Conservation (phyloP, 345 rosid genomes). For the Pugionium dolabratum region DNA sequence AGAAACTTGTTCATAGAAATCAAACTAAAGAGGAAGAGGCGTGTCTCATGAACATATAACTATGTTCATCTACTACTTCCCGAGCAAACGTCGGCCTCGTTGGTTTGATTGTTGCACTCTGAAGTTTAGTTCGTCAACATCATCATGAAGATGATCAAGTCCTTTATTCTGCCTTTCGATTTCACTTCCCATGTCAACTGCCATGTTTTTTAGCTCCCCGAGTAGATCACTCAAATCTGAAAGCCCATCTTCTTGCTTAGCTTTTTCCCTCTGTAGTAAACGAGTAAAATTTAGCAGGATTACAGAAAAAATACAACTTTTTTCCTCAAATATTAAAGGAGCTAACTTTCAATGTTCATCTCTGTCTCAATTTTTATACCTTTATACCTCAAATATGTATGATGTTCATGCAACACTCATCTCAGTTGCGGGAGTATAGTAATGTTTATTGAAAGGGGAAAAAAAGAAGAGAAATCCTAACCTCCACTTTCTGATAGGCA, state of each 20-base stretch:
- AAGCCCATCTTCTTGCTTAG: constrained; percentile 85
- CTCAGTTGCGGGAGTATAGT: not conserved
- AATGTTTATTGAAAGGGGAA: not conserved
- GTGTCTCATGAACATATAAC: constrained; percentile 14
- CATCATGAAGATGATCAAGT: constrained; percentile 62
- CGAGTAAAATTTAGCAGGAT: constrained; percentile 1
- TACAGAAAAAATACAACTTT: not conserved
- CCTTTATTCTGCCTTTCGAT: constrained; percentile 72
- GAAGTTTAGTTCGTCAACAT: constrained; percentile 62
- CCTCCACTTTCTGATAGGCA: constrained; percentile 85
- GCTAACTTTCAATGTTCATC: not conserved
- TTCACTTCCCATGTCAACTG: constrained; percentile 92
- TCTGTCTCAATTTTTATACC: not conserved
- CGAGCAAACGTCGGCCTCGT: constrained; percentile 67
- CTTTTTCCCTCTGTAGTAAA: constrained; percentile 62
- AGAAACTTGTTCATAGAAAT: not conserved
- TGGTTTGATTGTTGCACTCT: constrained; percentile 67
- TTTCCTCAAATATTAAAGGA: not conserved
- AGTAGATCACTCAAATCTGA: constrained; percentile 75
- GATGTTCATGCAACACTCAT: constrained; percentile 12
- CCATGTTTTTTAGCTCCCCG: constrained; percentile 88
- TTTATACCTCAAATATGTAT: too few species aligned
- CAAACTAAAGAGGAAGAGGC: constrained; percentile 5
- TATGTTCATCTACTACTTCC: constrained; percentile 64
- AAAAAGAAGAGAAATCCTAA: constrained; percentile 36